phyloP scores from a whole-genome alignment of 192 early-diverging fungal genomes.

The Mortierella alpina region DNA sequence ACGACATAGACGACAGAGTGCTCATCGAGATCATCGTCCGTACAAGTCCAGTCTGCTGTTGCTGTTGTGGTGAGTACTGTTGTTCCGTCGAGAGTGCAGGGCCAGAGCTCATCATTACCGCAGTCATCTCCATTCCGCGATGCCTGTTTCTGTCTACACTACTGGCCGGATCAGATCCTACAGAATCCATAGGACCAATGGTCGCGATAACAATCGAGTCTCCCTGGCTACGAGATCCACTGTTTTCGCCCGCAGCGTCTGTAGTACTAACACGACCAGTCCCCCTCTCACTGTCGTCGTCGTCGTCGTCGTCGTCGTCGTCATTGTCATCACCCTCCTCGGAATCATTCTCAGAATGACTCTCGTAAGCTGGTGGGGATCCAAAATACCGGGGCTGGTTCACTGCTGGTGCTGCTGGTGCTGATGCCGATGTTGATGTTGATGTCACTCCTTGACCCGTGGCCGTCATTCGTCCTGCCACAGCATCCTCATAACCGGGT shows the following conservation, averaged over 20 bases:
- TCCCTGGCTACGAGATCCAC: too few relatives aligned
- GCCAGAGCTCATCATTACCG: background rate
- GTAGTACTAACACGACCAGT: background rate
- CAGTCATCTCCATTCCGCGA: background rate
- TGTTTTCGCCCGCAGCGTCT: too few relatives aligned
- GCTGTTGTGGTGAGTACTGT: background rate
- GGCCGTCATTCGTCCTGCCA: background rate
- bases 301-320: background rate
- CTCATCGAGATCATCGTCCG: too few relatives aligned
- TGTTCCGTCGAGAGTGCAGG: background rate
- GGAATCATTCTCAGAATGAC: slow-evolving; percentile 31
- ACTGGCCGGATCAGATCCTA: background rate
- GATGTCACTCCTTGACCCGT: background rate
- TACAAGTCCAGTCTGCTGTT: background rate
- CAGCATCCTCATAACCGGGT: slow-evolving; percentile 42
- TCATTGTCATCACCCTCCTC: slow-evolving; percentile 29
- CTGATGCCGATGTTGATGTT: background rate
- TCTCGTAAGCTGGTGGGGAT: slow-evolving; percentile 39
- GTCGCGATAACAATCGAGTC: too few relatives aligned
- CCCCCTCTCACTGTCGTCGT: background rate
- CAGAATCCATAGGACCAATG: too few relatives aligned
- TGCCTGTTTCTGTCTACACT: background rate
- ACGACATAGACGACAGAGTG: too few relatives aligned
- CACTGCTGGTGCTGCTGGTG: background rate
- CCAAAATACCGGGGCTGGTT: slow-evolving; percentile 16